phyloP scores from a whole-genome alignment of 2,329 filamentous ascomycete species.

The Arthrobotrys pseudoclavata region DNA sequence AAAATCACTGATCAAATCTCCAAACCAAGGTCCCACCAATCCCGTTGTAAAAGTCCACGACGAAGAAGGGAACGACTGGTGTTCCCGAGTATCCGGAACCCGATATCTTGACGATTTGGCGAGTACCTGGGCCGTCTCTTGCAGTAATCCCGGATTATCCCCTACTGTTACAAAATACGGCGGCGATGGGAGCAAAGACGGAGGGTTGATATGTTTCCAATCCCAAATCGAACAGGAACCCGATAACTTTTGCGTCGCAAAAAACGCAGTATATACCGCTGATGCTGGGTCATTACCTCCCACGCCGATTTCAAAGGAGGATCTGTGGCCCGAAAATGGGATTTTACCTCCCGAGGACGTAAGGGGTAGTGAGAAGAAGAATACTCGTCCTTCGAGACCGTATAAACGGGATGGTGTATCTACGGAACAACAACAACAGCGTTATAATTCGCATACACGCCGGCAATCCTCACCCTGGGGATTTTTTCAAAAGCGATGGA shows the following conservation, averaged over 20 bases:
- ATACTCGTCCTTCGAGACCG: neutral
- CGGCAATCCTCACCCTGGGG: neutral
- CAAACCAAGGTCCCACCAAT: too few species aligned
- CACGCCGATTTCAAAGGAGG: neutral
- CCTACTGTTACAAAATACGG: neutral
- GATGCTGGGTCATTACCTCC: neutral
- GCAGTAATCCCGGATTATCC: neutral
- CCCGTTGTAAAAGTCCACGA: neutral
- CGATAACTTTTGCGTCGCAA: slow-evolving; percentile 53
- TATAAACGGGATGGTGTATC: neutral
- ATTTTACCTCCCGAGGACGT: neutral
- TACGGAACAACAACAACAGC: neutral
- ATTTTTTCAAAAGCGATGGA: slow-evolving; percentile 7
- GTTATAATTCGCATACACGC: neutral
- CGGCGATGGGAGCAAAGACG: neutral
- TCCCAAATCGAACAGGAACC: slow-evolving; percentile 16
- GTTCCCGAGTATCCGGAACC: slow-evolving; percentile 30
- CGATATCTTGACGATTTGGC: slow-evolving; percentile 31
- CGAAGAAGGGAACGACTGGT: slow-evolving; percentile 32
- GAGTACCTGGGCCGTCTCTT: slow-evolving; percentile 47
- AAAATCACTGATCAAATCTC: neutral
- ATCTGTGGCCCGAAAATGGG: slow-evolving; percentile 14
- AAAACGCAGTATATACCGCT: slow-evolving; percentile 31
- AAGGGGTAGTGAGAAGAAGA: neutral
- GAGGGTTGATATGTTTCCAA: slow-evolving; percentile 43